Evolutionary conservation across 495 filamentous ascomycete species (phyloP).

Genomic region (Penicillium atrosanguineum): DNA sequence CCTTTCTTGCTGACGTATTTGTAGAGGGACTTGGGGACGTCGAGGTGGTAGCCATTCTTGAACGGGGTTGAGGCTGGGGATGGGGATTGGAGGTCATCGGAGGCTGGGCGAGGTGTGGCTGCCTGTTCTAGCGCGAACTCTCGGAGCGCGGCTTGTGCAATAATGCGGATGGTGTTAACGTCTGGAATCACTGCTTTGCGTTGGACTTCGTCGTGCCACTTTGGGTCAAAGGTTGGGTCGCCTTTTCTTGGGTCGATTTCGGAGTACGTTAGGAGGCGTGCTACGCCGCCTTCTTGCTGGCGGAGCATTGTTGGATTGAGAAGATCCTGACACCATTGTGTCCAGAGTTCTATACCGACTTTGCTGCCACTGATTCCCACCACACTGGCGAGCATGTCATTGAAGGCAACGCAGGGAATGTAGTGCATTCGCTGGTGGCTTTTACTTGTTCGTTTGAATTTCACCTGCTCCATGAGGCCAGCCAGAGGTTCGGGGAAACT

Average conservation of each 20-base stretch:
- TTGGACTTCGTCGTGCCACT: slow-evolving; percentile 26
- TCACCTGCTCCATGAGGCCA: slow-evolving; percentile 18
- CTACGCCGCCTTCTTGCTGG: slow-evolving; percentile 31
- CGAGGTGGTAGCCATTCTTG: slow-evolving; percentile 1
- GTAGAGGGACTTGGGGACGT: neutral
- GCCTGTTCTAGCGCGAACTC: slow-evolving; percentile 22
- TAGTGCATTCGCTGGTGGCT: slow-evolving; percentile 19
- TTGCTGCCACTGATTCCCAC: slow-evolving; percentile 45
- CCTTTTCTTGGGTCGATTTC: slow-evolving; percentile 13
- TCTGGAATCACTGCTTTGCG: slow-evolving; percentile 34
- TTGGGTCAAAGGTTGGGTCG: slow-evolving; percentile 29
- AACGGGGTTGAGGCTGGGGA: slow-evolving; percentile 1
- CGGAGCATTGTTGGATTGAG: slow-evolving; percentile 17
- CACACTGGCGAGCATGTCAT: slow-evolving; percentile 45
- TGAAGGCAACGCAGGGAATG: slow-evolving; percentile 43
- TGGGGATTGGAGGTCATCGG: neutral
- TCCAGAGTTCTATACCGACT: slow-evolving; percentile 39
- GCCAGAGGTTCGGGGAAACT: slow-evolving; percentile 27
- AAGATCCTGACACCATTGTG: slow-evolving; percentile 40
- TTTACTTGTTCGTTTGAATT: slow-evolving; percentile 1
- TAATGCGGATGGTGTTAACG: slow-evolving; percentile 41
- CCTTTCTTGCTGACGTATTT: neutral
- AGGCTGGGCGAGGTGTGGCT: neutral
- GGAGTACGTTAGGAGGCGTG: slow-evolving; percentile 25
- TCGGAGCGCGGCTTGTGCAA: slow-evolving; percentile 35